phyloP scores from a whole-genome alignment of 2,329 filamentous ascomycete genomes.

The Allantophomopsis lycopodina region DNA sequence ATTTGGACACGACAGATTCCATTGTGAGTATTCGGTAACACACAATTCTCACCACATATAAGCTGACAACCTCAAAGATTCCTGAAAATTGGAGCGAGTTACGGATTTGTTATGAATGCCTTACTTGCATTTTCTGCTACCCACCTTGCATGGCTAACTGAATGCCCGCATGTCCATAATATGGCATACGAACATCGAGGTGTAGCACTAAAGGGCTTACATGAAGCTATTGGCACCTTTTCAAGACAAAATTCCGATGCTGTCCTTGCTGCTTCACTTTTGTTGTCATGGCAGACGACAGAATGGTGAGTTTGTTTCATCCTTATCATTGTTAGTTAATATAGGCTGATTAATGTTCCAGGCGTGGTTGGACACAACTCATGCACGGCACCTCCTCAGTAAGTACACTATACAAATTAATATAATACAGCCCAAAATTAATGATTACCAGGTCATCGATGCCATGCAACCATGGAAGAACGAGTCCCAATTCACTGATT shows the following conservation, averaged over 20 bases:
- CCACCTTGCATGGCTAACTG: conserved; percentile 80
- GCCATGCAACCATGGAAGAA: conserved; percentile 89
- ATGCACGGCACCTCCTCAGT: conserved; percentile 86
- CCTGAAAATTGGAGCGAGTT: conserved; percentile 66
- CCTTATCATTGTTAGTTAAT: no score
- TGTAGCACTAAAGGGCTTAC: conserved; percentile 72
- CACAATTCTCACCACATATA: neutral
- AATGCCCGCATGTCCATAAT: conserved; percentile 73
- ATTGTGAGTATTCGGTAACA: conserved; percentile 45
- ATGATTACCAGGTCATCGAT: conserved; percentile 54
- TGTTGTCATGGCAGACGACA: conserved; percentile 90
- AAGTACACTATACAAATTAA: conserved; percentile 23
- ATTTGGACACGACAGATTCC: conserved; percentile 90
- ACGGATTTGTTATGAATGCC: conserved; percentile 87
- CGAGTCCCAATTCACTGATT: conserved; percentile 73
- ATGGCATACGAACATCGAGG: conserved; percentile 83
- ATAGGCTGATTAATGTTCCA: conserved; percentile 20
- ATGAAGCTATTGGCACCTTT: conserved; percentile 76
- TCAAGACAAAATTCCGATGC: conserved; percentile 81
- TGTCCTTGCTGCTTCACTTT: conserved; percentile 77
- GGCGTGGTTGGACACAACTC: conserved; percentile 84
- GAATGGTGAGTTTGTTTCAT: conserved; percentile 60
- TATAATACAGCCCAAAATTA: conserved; percentile 8
- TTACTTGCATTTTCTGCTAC: conserved; percentile 89
- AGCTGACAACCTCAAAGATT: conserved; percentile 39